phyloP scores from a whole-genome alignment of 495 filamentous ascomycete species.

The Aspergillus egyptiacus region DNA sequence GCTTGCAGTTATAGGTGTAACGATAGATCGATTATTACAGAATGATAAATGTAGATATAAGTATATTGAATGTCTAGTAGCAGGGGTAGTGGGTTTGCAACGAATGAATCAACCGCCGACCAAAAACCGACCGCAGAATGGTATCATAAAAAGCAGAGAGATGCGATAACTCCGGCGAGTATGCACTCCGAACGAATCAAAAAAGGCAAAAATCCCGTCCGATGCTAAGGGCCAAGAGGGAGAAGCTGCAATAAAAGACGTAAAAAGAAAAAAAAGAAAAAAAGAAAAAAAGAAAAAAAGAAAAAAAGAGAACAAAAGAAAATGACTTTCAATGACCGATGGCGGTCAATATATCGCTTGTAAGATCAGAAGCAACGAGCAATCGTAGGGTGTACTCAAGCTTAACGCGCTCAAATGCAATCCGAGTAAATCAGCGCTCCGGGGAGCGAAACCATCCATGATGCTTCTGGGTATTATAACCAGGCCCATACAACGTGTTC shows the following conservation, averaged over 20 bases:
- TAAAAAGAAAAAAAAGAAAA: constrained; percentile 16
- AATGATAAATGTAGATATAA: not conserved
- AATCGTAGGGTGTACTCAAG: constrained; percentile 16
- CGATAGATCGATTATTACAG: too few species aligned
- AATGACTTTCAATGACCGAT: too few species aligned
- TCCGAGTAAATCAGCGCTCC: constrained; percentile 2
- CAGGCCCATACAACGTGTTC: constrained; percentile 14
- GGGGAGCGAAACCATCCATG: not conserved
- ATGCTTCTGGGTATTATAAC: not conserved
- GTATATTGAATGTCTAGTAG: constrained; percentile 1
- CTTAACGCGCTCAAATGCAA: constrained; percentile 28
- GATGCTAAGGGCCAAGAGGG: constrained; percentile 14
- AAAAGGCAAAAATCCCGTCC: constrained; percentile 27
- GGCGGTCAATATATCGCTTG: constrained; percentile 7
- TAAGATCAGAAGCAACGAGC: constrained; percentile 16
- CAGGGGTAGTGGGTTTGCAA: constrained; percentile 4
- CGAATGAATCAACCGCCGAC: constrained; percentile 18
- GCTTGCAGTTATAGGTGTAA: too few species aligned
- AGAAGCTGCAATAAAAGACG: constrained; percentile 9
- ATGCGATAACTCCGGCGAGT: constrained; percentile 20
- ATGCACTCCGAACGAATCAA: constrained; percentile 24
- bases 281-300: constrained; percentile 16
- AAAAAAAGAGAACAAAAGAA: constrained; percentile 17
- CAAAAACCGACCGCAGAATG: constrained; percentile 34
- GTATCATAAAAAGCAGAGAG: constrained; percentile 36